Conservation (phyloP, 164 flowering plant genomes). For the Brasenia schreberi region DNA sequence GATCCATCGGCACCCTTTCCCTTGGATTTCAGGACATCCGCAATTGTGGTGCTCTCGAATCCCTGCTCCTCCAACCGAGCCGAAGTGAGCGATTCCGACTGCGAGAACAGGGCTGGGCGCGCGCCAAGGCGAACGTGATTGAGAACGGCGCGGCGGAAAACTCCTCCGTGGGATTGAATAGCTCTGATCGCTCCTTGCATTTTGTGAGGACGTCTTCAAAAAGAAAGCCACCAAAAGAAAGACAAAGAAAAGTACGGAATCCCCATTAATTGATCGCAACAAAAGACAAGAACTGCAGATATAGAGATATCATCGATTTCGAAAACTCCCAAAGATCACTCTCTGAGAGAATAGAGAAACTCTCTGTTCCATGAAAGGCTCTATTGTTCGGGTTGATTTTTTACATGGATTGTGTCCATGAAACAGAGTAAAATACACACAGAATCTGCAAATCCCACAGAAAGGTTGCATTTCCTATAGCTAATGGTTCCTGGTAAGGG, state of each 20-base stretch:
- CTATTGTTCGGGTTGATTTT: too few species aligned
- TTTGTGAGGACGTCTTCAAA: background rate
- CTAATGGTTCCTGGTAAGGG: background rate
- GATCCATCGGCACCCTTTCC: slow-evolving; percentile 95
- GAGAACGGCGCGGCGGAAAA: slow-evolving; percentile 42
- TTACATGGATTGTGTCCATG: too few species aligned
- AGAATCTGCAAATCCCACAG: background rate
- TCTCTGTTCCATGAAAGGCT: too few species aligned
- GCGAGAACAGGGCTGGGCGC: slow-evolving; percentile 25
- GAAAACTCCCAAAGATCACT: background rate
- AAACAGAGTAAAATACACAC: too few species aligned
- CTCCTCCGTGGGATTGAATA: slow-evolving; percentile 32
- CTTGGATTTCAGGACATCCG: slow-evolving; percentile 60
- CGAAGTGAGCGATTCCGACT: slow-evolving; percentile 31
- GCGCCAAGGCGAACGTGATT: slow-evolving; percentile 33
- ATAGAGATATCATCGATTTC: background rate
- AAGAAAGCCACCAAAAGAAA: background rate
- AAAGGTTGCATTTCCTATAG: background rate
- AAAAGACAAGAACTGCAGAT: background rate
- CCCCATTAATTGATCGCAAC: background rate
- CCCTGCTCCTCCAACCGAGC: slow-evolving; percentile 86
- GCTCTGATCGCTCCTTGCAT: slow-evolving; percentile 61
- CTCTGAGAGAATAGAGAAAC: too few species aligned
- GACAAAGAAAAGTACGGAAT: background rate
- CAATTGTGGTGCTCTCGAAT: slow-evolving; percentile 79